Evolutionary conservation across 2,329 filamentous ascomycete species (phyloP), one percentile per base, ranked within the genome.

Genomic region (Venturia carpophila): DNA sequence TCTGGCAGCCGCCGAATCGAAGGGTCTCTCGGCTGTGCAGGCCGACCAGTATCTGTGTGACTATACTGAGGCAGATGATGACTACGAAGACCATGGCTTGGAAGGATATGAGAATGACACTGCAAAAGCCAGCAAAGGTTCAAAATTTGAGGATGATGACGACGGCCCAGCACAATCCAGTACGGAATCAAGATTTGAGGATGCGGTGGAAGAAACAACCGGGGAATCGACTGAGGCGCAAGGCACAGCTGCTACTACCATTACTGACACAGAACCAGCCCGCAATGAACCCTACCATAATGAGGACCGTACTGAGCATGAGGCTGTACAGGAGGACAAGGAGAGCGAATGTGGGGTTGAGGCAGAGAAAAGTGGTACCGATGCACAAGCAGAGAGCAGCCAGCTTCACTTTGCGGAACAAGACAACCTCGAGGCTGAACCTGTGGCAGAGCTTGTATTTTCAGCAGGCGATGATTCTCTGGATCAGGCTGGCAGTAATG

Each of bases 1-100:
- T 56, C 74, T 79, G 68, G 81, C 80, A 70, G 84, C 80, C 65
- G 77, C 78, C 24, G 78, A 83, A 69, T 84, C 85, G 21, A 83
- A 83, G 72, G 84, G 84, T 15, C 76, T 85, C 65, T 81, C 37
- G 7, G 45, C 47, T 13, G n/a, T 64, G 30, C 62, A 47, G 42
- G 30, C 37, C 27, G 60, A 45, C 9, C 37, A 34, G 30, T 45
- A 21, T 15, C 27, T 21, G 15, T n/a, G 43, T 1, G 17, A 43
- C 11, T 15, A 42, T 27, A 7, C 56, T 60, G 21, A 27, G 37
- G 60, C n/a, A 39, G 60, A 61, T 21, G 43, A 63, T 55, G 42
- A 49, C n/a, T 52, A 63, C 21, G 43, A 63, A 39, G 43, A 52
- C 6, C 10, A 63, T 24, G 5, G 24, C 42, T 43, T 17, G 60